Percentiles rank a stretch among this genome's conserved stretches.
phyloP scores from a whole-genome alignment of 2,329 filamentous ascomycete genomes.

The Scedosporium boydii region DNA sequence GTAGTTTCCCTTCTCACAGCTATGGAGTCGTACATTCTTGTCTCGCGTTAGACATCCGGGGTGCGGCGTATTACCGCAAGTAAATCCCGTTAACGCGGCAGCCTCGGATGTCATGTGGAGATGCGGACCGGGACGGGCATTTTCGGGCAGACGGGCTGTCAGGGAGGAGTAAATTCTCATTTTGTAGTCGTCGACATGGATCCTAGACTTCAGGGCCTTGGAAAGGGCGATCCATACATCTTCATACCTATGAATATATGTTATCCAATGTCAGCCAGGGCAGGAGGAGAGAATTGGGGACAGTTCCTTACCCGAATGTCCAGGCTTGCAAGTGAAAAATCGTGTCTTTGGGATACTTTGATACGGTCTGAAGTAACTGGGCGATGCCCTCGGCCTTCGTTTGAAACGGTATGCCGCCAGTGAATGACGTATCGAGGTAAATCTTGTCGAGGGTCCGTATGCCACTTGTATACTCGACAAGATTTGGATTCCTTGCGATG shows the following conservation, averaged over 20 bases:
- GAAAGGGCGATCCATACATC: constrained; percentile 82
- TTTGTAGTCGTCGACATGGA: constrained; percentile 81
- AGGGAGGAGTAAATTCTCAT: constrained; percentile 61
- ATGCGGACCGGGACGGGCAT: not conserved
- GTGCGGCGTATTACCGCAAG: constrained; percentile 61
- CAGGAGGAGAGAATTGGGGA: not conserved
- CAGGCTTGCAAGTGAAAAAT: constrained; percentile 78
- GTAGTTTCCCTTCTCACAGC: constrained; percentile 66
- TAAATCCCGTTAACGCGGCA: constrained; percentile 61
- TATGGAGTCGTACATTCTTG: constrained; percentile 61
- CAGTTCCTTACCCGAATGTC: constrained; percentile 52
- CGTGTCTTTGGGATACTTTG: constrained; percentile 60
- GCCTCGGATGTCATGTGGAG: constrained; percentile 45
- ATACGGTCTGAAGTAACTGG: constrained; percentile 63
- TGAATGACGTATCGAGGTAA: constrained; percentile 82
- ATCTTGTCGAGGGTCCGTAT: constrained; percentile 65
- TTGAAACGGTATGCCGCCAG: constrained; percentile 35
- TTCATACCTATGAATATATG: constrained; percentile 55
- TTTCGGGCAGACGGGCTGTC: constrained; percentile 20
- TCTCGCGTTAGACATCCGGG: constrained; percentile 63
- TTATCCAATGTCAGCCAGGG: not conserved
- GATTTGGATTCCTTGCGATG: constrained; percentile 58
- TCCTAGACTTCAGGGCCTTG: constrained; percentile 54
- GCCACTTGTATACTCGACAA: constrained; percentile 65
- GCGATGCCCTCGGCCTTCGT: constrained; percentile 65